Evolutionary conservation across 192 early-diverging fungal genomes (phyloP).

Genomic region (Linnemannia zychae): DNA sequence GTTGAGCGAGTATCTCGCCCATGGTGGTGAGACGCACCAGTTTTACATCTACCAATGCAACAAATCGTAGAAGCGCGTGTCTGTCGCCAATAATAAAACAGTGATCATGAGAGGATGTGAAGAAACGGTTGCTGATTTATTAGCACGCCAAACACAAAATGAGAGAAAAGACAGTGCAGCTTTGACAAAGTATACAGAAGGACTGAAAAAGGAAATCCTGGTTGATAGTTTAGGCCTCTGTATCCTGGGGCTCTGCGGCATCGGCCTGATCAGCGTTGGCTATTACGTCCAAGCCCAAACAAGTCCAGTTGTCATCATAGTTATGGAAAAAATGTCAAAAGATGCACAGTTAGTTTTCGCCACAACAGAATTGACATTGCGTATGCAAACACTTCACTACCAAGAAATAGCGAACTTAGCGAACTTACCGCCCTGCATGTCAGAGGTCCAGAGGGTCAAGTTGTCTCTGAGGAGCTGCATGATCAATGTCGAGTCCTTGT

Average conservation of each 20-base stretch:
- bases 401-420: not conserved
- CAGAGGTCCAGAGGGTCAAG: constrained; percentile 98
- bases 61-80: not conserved
- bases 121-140: constrained; percentile 1
- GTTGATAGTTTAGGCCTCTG: constrained; percentile 9
- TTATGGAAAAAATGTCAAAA: not conserved
- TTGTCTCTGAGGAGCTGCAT: constrained; percentile 99
- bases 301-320: not conserved
- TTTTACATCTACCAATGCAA: constrained; percentile 30
- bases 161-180: not conserved
- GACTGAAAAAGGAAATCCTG: not conserved
- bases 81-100: not conserved
- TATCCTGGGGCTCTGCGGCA: constrained; percentile 8
- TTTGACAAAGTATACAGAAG: not conserved
- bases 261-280: not conserved
- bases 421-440: constrained; percentile 87
- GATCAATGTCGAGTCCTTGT: constrained; percentile 99
- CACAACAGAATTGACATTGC: not conserved
- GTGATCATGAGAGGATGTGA: not conserved
- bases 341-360: not conserved
- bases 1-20: constrained; percentile 12
- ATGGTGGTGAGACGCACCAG: constrained; percentile 12
- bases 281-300: not conserved
- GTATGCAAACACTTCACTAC: not conserved
- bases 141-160: not conserved